Evolutionary conservation across 129 eudicot genomes (phyloP).

Genomic region (Tagetes patula): DNA sequence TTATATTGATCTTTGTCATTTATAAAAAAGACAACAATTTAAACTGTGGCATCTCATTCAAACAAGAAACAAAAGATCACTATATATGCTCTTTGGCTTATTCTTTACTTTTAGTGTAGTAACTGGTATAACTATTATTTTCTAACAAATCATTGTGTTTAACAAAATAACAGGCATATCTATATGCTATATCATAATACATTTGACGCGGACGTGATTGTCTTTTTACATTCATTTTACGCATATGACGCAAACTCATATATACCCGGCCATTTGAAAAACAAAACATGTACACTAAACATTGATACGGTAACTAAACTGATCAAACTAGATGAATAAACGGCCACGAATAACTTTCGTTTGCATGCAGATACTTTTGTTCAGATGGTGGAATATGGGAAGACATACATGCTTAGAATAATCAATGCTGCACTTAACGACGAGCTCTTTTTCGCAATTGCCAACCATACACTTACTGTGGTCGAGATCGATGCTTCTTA

Average conservation of each 20-base stretch:
- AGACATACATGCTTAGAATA: conserved; percentile 70
- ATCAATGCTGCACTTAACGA: conserved; percentile 76
- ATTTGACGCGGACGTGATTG: too few species aligned
- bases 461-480: conserved; percentile 61
- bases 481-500: conserved; percentile 70
- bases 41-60: background rate
- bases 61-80: conserved; percentile 10
- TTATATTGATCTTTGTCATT: too few species aligned
- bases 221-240: too few species aligned
- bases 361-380: conserved; percentile 60
- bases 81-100: background rate
- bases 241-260: too few species aligned
- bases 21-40: background rate
- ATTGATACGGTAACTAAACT: background rate
- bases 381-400: conserved; percentile 50
- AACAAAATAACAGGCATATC: too few species aligned
- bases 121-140: too few species aligned
- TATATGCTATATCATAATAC: too few species aligned
- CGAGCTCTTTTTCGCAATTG: conserved; percentile 62
- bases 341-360: background rate
- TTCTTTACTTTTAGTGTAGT: background rate
- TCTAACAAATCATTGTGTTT: too few species aligned
- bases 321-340: background rate
- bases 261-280: too few species aligned
- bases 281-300: too few species aligned